Evolutionary conservation across 768 basidiomycete genomes (phyloP).

Genomic region (Auricularia heimuer): DNA sequence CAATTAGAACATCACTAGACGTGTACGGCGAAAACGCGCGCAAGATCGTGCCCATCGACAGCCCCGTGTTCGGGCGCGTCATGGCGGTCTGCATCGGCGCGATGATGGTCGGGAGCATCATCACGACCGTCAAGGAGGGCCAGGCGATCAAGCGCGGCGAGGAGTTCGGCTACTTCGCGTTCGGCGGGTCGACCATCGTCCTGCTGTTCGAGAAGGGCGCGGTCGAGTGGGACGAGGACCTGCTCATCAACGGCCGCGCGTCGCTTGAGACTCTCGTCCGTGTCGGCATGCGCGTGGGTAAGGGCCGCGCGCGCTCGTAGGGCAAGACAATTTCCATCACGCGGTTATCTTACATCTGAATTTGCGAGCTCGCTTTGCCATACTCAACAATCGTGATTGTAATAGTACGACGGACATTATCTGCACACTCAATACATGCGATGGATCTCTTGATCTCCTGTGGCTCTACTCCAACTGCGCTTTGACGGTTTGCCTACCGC

Average conservation of each 20-base stretch:
- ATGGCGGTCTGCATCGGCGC: constrained; percentile 89
- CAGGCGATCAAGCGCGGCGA: constrained; percentile 72
- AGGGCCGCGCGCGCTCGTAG: constrained; percentile 2
- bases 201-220: constrained; percentile 77
- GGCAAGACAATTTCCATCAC: no score
- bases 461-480: no score
- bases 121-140: constrained; percentile 79
- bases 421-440: no score
- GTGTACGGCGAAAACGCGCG: constrained; percentile 93
- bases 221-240: constrained; percentile 87
- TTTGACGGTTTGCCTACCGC: no score
- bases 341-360: no score
- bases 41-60: constrained; percentile 88
- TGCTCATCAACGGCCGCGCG: constrained; percentile 73
- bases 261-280: constrained; percentile 85
- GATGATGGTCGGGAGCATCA: constrained; percentile 92
- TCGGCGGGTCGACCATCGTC: constrained; percentile 92
- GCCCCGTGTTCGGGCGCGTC: constrained; percentile 79
- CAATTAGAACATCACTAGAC: constrained; percentile 79
- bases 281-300: constrained; percentile 79
- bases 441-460: no score
- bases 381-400: no score
- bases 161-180: constrained; percentile 92
- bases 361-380: no score
- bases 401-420: no score